Evolutionary conservation across 2,329 filamentous ascomycete genomes (phyloP).

Genomic region (Pyrenochaeta sp.): DNA sequence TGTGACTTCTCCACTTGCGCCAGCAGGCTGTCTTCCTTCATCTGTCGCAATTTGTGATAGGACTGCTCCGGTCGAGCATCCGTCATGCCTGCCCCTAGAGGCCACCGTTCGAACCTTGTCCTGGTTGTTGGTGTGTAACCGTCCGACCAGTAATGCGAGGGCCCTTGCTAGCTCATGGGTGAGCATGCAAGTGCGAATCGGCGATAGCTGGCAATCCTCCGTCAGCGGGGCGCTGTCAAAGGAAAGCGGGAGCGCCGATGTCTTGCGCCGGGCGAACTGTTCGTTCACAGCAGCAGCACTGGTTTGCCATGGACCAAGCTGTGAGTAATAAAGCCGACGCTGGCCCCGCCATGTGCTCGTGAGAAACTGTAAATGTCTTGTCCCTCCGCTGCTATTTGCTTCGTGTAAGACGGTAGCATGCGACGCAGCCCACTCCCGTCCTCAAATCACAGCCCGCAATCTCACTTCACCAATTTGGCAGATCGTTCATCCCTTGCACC

Average conservation of each 20-base stretch:
- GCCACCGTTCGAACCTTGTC: slow-evolving; percentile 18
- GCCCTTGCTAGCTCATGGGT: slow-evolving; percentile 23
- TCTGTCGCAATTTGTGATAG: slow-evolving; percentile 40
- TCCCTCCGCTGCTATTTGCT: slow-evolving; percentile 34
- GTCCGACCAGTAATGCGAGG: slow-evolving; percentile 36
- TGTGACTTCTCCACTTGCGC: slow-evolving; percentile 32
- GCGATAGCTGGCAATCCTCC: slow-evolving; percentile 36
- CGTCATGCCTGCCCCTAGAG: slow-evolving; percentile 29
- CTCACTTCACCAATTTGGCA: slow-evolving; percentile 35
- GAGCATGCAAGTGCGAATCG: slow-evolving; percentile 37
- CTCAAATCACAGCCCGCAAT: slow-evolving; percentile 39
- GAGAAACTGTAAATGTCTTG: slow-evolving; percentile 13
- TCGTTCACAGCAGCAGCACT: slow-evolving; percentile 13
- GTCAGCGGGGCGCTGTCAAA: slow-evolving; percentile 36
- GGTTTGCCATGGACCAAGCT: neutral
- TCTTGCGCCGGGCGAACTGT: slow-evolving; percentile 29
- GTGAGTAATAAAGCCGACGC: slow-evolving; percentile 30
- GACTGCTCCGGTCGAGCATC: slow-evolving; percentile 45
- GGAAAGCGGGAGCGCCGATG: slow-evolving; percentile 23
- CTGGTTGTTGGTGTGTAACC: slow-evolving; percentile 37
- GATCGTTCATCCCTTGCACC: slow-evolving; percentile 38
- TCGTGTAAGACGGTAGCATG: slow-evolving; percentile 28
- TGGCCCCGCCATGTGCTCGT: slow-evolving; percentile 23
- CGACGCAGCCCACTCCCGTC: slow-evolving; percentile 30
- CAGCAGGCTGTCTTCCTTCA: slow-evolving; percentile 9